Evolutionary conservation across 768 basidiomycete genomes (phyloP).

Genomic region (Leccinum broughii): DNA sequence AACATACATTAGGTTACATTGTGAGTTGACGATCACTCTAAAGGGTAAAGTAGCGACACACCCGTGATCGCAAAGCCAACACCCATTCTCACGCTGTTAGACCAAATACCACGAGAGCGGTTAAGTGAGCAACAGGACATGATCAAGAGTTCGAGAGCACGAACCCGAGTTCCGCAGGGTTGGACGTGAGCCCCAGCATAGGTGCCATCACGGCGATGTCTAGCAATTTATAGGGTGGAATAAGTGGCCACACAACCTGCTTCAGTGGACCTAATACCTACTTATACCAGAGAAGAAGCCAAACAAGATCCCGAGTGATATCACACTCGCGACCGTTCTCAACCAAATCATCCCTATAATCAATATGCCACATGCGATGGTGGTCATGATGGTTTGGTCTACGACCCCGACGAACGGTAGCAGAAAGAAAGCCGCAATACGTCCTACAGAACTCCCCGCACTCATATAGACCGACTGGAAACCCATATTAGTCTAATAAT

Average conservation of each 20-base stretch:
- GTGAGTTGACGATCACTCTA: not conserved
- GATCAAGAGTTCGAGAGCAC: constrained; percentile 5
- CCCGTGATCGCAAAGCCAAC: constrained; percentile 49
- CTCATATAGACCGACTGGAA: constrained; percentile 39
- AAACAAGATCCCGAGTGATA: constrained; percentile 45
- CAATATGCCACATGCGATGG: constrained; percentile 35
- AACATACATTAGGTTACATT: not conserved
- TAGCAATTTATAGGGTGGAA: constrained; percentile 1
- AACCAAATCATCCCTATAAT: constrained; percentile 46
- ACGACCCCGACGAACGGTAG: constrained; percentile 42
- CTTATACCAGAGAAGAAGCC: constrained; percentile 50
- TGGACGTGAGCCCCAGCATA: constrained; percentile 44
- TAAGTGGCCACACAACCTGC: too few relatives aligned
- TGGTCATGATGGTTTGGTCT: constrained; percentile 41
- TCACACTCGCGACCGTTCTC: constrained; percentile 35
- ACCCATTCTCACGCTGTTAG: constrained; percentile 40
- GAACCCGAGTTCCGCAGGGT: constrained; percentile 52
- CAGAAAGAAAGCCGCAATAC: constrained; percentile 44
- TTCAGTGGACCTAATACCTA: constrained; percentile 18
- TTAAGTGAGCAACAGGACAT: not conserved
- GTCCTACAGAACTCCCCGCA: constrained; percentile 48
- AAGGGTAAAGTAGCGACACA: constrained; percentile 10
- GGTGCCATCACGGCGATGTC: constrained; percentile 44
- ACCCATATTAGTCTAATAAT: not conserved
- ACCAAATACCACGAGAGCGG: not conserved